Base-by-base conservation (phyloP, 306 rosid genomes). In the Corylus avellana region DNA sequence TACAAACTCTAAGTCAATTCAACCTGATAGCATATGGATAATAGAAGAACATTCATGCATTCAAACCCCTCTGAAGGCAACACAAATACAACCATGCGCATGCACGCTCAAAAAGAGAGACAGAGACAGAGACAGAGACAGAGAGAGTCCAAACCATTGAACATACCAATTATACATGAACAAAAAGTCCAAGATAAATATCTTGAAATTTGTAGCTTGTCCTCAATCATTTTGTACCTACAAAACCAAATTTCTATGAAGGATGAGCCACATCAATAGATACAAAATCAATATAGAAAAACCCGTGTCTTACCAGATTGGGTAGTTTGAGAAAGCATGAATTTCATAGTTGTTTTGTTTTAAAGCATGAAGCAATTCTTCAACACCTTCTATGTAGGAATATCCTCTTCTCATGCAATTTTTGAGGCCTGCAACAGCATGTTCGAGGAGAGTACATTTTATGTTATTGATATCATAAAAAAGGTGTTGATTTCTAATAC, bases 301-400 rank as follows among this genome's bases (percentile, higher is more conserved):
- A 11, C 55, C 79, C 49, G 22, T 48, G 71, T 72, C 88, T 79
- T 77, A 92, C 98, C 98, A 94, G 80, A 77, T 80, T 50, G 98
- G 98, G 83, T 95, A 95, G 86, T 95, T 95, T 2, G 98, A 92
- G 89, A 91, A 95, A 53, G 98, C 96, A 77, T 95, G 98, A 92
- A 95, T 95, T 87, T 92, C 96, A 47, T 90, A 92, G 85, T 90
- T 87, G 69, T 83, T 86, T 82, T 82, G 75, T 88, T 90, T 92
- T 67, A 95, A 86, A 58, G 82, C 78, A 75, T 73, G 69, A 86
- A 94, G 97, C 89, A 94, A 78, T 82, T 89, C 89, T 83, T 95
- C 97, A 63, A 90, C 70, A 69, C 94, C 98, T 75, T 89, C 92
- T 50, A 91, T 55, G 88, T 84, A 95, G 68, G 89, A 89, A 84